phyloP scores from a whole-genome alignment of 768 basidiomycete genomes.

The Pleurotus giganteus region DNA sequence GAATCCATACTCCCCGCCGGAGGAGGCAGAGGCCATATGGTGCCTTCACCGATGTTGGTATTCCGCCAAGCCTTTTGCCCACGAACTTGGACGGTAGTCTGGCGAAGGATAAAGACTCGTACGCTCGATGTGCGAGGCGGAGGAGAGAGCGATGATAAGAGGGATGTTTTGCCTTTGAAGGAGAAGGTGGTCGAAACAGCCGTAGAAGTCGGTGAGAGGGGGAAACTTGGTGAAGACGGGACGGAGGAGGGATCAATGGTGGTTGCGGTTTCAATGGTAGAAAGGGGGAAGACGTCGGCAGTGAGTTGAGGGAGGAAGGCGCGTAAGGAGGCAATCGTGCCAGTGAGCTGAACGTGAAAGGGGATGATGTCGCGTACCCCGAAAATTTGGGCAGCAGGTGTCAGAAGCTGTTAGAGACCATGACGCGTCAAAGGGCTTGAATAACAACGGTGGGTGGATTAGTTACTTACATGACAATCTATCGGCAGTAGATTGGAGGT shows the following conservation, averaged over 20 bases:
- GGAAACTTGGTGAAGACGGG: not conserved
- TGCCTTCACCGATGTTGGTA: constrained; percentile 45
- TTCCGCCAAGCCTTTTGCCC: constrained; percentile 37
- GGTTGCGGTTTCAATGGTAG: constrained; percentile 14
- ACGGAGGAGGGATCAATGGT: constrained; percentile 14
- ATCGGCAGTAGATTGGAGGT: constrained; percentile 35
- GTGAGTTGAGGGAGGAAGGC: constrained; percentile 37
- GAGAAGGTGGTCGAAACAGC: constrained; percentile 4
- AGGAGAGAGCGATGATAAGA: constrained; percentile 19
- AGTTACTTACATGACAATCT: constrained; percentile 48
- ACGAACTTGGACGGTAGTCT: constrained; percentile 36
- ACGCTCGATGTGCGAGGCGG: constrained; percentile 26
- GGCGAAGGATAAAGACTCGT: constrained; percentile 53
- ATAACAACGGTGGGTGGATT: not conserved
- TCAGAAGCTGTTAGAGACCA: constrained; percentile 44
- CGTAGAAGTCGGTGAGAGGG: constrained; percentile 7
- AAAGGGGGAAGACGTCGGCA: constrained; percentile 3
- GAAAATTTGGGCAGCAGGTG: constrained; percentile 56
- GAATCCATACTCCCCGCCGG: constrained; percentile 17
- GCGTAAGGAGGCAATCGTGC: constrained; percentile 39
- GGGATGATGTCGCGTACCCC: constrained; percentile 56
- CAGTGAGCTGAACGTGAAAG: constrained; percentile 63
- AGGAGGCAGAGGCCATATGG: constrained; percentile 44
- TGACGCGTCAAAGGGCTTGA: constrained; percentile 1
- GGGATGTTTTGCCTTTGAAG: not conserved